These are phyloP conservation scores for Thozetella sp. DNA, from an alignment of 495 filamentous ascomycete genomes.

Conservation along the genomic window DNA sequence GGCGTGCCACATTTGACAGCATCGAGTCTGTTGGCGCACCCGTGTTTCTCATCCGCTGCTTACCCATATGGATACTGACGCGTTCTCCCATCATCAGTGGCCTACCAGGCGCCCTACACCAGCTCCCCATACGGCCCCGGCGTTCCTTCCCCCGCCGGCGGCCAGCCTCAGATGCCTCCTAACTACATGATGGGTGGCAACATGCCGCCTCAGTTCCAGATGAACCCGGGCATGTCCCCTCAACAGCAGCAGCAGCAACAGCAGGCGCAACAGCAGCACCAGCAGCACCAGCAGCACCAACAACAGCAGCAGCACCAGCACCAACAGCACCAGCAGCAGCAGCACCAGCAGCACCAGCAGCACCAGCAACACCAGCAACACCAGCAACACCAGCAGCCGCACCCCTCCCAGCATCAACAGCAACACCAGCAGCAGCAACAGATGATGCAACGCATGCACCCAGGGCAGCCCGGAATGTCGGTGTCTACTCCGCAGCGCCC, in stretches of 20 bases:
- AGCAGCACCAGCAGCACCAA: conserved; percentile 16
- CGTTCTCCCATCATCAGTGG: conserved; percentile 32
- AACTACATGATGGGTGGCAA: conserved; percentile 49
- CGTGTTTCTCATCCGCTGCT: background rate
- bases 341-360: conserved; percentile 26
- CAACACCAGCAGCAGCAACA: conserved; percentile 23
- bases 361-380: conserved; percentile 22
- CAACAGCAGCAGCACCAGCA: conserved; percentile 18
- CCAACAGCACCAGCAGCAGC: conserved; percentile 20
- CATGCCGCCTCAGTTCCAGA: conserved; percentile 38
- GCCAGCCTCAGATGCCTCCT: conserved; percentile 44
- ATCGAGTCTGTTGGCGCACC: conserved; percentile 3
- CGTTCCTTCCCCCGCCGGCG: conserved; percentile 39
- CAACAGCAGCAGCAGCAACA: conserved; percentile 37
- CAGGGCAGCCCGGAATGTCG: conserved; percentile 5
- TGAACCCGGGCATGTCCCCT: conserved; percentile 39
- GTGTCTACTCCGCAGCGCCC: conserved; percentile 11
- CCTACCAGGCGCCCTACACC: conserved; percentile 55
- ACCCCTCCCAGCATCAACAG: conserved; percentile 30
- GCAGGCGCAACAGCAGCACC: conserved; percentile 27
- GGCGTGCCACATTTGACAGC: background rate
- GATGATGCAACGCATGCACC: conserved; percentile 11
- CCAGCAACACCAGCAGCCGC: conserved; percentile 17
- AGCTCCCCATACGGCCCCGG: conserved; percentile 49
- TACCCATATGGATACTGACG: conserved; percentile 15